phyloP scores from a whole-genome alignment of 495 filamentous ascomycete genomes.

The Aspergillus sclerotiicarbonarius region DNA sequence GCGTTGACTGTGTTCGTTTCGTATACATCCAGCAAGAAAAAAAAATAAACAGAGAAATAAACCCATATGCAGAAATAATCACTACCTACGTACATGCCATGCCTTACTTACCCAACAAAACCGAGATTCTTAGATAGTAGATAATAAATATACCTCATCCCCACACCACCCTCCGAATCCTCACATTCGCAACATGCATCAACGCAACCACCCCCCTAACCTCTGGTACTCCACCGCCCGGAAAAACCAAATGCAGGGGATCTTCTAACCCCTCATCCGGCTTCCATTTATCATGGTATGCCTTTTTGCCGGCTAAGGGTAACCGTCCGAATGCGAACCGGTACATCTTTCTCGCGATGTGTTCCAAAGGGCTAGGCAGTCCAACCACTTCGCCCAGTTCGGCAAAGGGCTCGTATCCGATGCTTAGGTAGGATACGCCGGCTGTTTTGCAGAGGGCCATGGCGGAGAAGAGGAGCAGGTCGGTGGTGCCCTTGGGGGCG shows the following conservation, averaged over 20 bases:
- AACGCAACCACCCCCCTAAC: constrained; percentile 35
- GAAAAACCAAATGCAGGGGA: constrained; percentile 37
- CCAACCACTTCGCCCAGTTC: constrained; percentile 30
- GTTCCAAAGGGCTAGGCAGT: constrained; percentile 24
- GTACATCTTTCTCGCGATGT: constrained; percentile 30
- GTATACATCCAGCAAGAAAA: too few relatives aligned
- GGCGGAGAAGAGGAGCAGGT: constrained; percentile 35
- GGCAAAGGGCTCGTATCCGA: constrained; percentile 40
- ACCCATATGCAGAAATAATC: too few relatives aligned
- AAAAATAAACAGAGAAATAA: too few relatives aligned
- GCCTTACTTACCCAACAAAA: too few relatives aligned
- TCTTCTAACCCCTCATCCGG: constrained; percentile 35
- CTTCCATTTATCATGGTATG: constrained; percentile 42
- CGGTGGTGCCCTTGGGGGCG: constrained; percentile 37
- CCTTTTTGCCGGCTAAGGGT: constrained; percentile 41
- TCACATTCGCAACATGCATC: constrained; percentile 33
- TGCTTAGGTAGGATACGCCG: constrained; percentile 34
- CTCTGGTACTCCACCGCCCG: constrained; percentile 25
- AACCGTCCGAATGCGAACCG: constrained; percentile 29
- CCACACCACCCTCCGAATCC: constrained; percentile 19
- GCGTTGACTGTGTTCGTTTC: too few relatives aligned
- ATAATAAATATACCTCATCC: too few relatives aligned
- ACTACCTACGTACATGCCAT: too few relatives aligned
- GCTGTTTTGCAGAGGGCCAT: constrained; percentile 36
- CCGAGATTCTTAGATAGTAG: too few relatives aligned